Evolutionary conservation across 139 green algal species (phyloP).

Genomic region (Dunaliella primolecta): DNA sequence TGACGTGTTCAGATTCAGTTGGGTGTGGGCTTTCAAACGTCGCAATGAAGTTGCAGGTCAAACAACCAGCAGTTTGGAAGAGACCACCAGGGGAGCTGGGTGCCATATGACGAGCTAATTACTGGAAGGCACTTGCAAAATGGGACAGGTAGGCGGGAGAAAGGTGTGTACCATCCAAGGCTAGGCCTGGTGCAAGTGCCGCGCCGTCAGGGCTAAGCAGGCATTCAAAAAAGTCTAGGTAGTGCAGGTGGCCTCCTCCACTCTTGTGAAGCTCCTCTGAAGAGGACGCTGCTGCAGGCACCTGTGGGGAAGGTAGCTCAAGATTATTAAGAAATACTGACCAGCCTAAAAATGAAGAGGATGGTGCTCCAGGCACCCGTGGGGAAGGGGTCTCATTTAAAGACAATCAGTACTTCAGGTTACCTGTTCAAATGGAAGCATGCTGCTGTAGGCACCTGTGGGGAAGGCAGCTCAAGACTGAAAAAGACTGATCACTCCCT

Average conservation of each 20-base stretch:
- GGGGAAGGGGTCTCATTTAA: neutral
- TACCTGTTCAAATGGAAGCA: neutral
- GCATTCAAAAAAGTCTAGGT: constrained; percentile 63
- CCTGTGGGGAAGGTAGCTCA: neutral
- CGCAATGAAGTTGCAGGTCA: too few species aligned
- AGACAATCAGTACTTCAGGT: neutral
- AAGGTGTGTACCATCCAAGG: constrained; percentile 64
- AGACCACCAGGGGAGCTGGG: too few species aligned
- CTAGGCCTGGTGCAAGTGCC: constrained; percentile 29
- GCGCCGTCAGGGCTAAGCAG: constrained; percentile 34
- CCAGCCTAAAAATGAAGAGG: too few species aligned
- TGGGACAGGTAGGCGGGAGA: constrained; percentile 37
- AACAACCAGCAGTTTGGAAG: too few species aligned
- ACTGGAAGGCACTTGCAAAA: constrained; percentile 26
- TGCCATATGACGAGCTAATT: too few species aligned
- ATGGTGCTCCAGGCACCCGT: neutral
- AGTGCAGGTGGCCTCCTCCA: constrained; percentile 38
- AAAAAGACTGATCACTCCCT: neutral
- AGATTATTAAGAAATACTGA: too few species aligned
- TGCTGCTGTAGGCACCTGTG: neutral
- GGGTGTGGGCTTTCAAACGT: too few species aligned
- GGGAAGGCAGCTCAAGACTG: neutral
- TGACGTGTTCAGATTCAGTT: too few species aligned
- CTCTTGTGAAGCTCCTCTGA: too few species aligned
- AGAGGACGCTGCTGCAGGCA: constrained; percentile 1